Conservation (phyloP, 768 basidiomycete genomes). For the Mycena rosella region DNA sequence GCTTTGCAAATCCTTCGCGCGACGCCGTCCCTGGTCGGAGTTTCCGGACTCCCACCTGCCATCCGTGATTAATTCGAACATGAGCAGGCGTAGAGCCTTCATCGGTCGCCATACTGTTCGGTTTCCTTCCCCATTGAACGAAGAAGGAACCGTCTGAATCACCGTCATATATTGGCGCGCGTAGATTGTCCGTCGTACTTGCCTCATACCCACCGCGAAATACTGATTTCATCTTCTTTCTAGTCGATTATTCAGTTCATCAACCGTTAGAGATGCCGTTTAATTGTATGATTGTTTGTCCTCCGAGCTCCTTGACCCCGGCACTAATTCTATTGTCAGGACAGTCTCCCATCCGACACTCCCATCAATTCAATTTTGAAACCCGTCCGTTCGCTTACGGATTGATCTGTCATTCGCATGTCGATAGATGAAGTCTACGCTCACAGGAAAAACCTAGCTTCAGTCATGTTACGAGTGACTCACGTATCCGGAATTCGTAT, state of each 20-base stretch:
- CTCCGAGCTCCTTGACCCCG: too few species aligned
- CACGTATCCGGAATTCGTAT: background rate
- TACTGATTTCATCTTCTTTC: background rate
- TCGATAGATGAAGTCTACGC: constrained; percentile 1
- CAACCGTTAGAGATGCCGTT: background rate
- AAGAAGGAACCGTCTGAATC: background rate
- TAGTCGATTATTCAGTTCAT: constrained; percentile 5
- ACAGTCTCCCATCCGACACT: background rate
- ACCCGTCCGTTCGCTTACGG: constrained; percentile 4
- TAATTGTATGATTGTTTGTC: background rate
- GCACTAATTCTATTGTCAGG: too few species aligned
- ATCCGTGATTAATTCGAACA: background rate
- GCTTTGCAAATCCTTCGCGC: background rate
- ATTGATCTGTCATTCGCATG: constrained; percentile 18
- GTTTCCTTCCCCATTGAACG: background rate
- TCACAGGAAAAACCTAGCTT: background rate
- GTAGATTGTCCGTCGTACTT: too few species aligned
- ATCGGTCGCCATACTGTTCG: too few species aligned
- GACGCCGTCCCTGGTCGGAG: background rate
- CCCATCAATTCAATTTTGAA: constrained; percentile 6
- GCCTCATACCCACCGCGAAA: too few species aligned
- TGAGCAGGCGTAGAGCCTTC: background rate
- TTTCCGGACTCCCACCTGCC: background rate
- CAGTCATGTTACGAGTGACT: constrained; percentile 2
- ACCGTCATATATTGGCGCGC: background rate